Conservation (phyloP, 257 asterid species). For the Gentiana macrophylla region DNA sequence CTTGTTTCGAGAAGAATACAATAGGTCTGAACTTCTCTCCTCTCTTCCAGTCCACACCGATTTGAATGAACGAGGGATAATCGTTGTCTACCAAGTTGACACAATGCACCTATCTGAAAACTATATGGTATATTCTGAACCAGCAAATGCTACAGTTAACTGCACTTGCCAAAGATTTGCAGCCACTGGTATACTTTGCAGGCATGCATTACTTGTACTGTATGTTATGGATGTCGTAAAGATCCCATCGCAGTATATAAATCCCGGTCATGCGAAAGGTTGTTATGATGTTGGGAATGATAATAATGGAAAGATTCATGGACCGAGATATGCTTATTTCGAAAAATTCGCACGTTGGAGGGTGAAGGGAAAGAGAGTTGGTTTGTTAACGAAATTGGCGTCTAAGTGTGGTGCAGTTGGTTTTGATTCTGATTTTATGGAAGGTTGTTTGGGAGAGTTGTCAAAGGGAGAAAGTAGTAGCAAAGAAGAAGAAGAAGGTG, state of each 20-base stretch:
- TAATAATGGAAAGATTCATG: conserved; percentile 7
- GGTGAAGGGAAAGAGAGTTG: not conserved
- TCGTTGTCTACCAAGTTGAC: not conserved
- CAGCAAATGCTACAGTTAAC: conserved; percentile 9
- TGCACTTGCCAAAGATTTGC: conserved; percentile 17
- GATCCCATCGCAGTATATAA: conserved; percentile 8
- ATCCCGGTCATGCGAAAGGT: conserved; percentile 1
- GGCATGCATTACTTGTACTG: conserved; percentile 15
- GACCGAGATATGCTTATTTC: not conserved
- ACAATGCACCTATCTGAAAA: not conserved
- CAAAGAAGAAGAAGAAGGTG: too few species aligned
- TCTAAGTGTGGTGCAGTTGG: too few species aligned
- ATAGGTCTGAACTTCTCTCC: conserved; percentile 6
- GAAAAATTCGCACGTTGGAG: not conserved
- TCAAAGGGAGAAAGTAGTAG: too few species aligned
- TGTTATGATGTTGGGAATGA: not conserved
- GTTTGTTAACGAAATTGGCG: not conserved
- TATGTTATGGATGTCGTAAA: conserved; percentile 1
- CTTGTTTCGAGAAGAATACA: conserved; percentile 10
- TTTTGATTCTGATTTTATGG: too few species aligned
- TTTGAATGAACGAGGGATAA: conserved; percentile 3
- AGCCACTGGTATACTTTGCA: conserved; percentile 9
- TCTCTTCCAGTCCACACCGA: too few species aligned
- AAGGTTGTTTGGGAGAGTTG: too few species aligned
- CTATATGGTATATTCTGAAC: conserved; percentile 7